Percentiles rank a stretch among this genome's conserved stretches.
phyloP scores from a whole-genome alignment of 257 asterid genomes.

The Craterostigma plantagineum region DNA sequence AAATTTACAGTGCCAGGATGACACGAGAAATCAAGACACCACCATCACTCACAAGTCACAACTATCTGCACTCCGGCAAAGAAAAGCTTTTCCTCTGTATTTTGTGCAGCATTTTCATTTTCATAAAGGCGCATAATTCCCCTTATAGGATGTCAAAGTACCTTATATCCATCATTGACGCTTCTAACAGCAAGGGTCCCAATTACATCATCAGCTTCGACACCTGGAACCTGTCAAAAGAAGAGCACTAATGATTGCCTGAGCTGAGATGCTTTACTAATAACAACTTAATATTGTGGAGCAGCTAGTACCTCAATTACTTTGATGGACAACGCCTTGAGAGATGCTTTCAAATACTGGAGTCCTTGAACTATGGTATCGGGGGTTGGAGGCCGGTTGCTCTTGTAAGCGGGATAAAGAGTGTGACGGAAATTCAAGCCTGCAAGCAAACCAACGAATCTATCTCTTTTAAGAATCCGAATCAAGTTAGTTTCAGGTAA shows the following conservation, averaged over 20 bases:
- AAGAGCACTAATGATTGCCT: not conserved
- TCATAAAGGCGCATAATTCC: not conserved
- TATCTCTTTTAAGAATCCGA: constrained; percentile 8
- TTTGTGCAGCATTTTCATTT: not conserved
- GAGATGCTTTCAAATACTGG: constrained; percentile 87
- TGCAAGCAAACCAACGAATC: constrained; percentile 22
- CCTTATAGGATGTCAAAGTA: constrained; percentile 13
- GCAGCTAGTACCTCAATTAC: constrained; percentile 60
- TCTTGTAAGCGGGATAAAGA: constrained; percentile 76
- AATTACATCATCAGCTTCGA: constrained; percentile 98
- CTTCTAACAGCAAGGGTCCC: constrained; percentile 90
- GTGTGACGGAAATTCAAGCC: constrained; percentile 92
- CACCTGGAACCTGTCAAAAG: constrained; percentile 91
- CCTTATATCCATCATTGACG: constrained; percentile 80
- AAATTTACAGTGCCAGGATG: too few relatives aligned
- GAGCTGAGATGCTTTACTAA: not conserved
- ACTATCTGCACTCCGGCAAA: too few relatives aligned
- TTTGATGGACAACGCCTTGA: constrained; percentile 91
- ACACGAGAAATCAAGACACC: too few relatives aligned
- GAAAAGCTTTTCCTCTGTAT: not conserved
- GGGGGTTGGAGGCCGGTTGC: constrained; percentile 96
- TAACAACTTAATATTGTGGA: not conserved
- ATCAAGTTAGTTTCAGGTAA: not conserved
- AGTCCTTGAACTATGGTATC: constrained; percentile 96
- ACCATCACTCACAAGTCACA: too few relatives aligned